phyloP scores from a whole-genome alignment of 805 yeast genomes.

The Yamadazyma kitorensis region DNA sequence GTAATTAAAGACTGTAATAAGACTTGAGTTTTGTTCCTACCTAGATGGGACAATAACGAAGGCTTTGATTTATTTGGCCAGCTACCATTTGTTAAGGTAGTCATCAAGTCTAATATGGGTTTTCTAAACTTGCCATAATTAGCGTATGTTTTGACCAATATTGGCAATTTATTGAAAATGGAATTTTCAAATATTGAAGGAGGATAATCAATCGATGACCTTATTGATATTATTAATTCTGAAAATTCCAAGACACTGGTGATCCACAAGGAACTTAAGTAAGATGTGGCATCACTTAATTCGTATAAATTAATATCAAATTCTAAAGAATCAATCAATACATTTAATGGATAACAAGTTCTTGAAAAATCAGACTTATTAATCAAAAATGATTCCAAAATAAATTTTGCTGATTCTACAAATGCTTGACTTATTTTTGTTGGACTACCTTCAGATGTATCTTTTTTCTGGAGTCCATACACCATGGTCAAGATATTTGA shows the following conservation, averaged over 20 bases:
- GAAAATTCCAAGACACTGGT: constrained; percentile 53
- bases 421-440: constrained; percentile 45
- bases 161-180: constrained; percentile 54
- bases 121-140: constrained; percentile 46
- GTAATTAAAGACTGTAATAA: constrained; percentile 58
- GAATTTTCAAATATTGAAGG: constrained; percentile 67
- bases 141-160: constrained; percentile 57
- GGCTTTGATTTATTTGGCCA: constrained; percentile 63
- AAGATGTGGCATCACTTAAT: constrained; percentile 42
- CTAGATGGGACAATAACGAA: constrained; percentile 78
- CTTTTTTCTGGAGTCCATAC: constrained; percentile 37
- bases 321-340: constrained; percentile 48
- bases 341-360: constrained; percentile 51
- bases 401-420: constrained; percentile 46
- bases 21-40: constrained; percentile 57
- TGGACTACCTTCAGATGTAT: constrained; percentile 42
- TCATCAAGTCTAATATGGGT: constrained; percentile 53
- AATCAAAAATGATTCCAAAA: constrained; percentile 56
- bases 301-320: constrained; percentile 33
- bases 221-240: constrained; percentile 51
- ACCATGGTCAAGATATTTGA: constrained; percentile 50
- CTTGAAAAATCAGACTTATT: constrained; percentile 49
- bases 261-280: constrained; percentile 50
- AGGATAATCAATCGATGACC: constrained; percentile 45
- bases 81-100: constrained; percentile 51